phyloP scores from a whole-genome alignment of 805 yeast species.

The Blastobotrys peoriensis region DNA sequence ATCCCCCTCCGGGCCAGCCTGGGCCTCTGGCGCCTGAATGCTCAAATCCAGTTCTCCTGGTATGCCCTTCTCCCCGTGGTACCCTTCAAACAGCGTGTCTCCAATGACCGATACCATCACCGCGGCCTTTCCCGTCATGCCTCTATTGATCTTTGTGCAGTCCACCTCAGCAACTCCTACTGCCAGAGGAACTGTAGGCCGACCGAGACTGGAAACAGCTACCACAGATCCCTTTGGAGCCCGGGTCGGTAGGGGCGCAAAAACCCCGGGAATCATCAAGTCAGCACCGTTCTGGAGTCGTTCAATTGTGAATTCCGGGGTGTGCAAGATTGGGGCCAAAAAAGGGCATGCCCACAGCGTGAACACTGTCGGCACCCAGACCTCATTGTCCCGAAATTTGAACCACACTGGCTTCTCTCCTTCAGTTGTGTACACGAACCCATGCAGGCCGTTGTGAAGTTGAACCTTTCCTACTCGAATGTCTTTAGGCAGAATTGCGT shows the following conservation, averaged over 20 bases:
- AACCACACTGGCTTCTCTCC: constrained; percentile 67
- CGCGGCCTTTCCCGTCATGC: constrained; percentile 74
- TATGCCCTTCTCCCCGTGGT: constrained; percentile 39
- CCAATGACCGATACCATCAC: constrained; percentile 58
- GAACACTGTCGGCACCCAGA: constrained; percentile 57
- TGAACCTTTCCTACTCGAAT: constrained; percentile 62
- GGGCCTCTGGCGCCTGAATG: constrained; percentile 13
- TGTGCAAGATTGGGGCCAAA: constrained; percentile 59
- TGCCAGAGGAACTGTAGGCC: constrained; percentile 65
- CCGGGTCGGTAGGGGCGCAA: constrained; percentile 50
- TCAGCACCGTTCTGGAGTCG: constrained; percentile 71
- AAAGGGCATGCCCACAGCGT: constrained; percentile 66
- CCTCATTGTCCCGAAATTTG: constrained; percentile 40
- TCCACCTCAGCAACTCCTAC: constrained; percentile 54
- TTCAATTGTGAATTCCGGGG: constrained; percentile 69
- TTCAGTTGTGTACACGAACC: constrained; percentile 56
- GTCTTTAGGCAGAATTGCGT: constrained; percentile 43
- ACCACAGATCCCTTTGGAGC: constrained; percentile 54
- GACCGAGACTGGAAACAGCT: constrained; percentile 56
- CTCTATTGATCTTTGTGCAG: constrained; percentile 37
- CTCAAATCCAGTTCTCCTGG: constrained; percentile 36
- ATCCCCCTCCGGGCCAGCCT: constrained; percentile 20
- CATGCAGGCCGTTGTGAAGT: constrained; percentile 43
- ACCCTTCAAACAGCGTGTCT: constrained; percentile 55
- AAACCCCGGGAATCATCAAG: constrained; percentile 39